These are phyloP conservation scores for Lachancea fermentati DNA, from an alignment of 805 yeast genomes.

Conservation along the genomic window DNA sequence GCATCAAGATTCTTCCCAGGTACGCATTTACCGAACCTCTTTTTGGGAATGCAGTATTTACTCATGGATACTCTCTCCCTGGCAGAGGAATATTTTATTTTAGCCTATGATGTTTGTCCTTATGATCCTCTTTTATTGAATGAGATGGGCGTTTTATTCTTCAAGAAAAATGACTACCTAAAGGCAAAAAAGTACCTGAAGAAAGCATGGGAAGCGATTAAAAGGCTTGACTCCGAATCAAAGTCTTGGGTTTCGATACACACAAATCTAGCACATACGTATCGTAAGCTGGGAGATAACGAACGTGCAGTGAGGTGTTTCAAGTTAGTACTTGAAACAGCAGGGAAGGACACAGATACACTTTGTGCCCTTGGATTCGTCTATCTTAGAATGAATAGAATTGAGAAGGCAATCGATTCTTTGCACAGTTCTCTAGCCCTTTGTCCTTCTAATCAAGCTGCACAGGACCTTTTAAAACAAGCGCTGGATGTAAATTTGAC, in stretches of 20 bases:
- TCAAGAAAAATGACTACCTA: slow-evolving; percentile 61
- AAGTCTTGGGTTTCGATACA: slow-evolving; percentile 82
- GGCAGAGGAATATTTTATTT: slow-evolving; percentile 78
- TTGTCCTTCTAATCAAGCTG: slow-evolving; percentile 75
- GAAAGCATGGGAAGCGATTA: slow-evolving; percentile 67
- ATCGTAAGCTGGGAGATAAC: slow-evolving; percentile 55
- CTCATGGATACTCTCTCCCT: slow-evolving; percentile 77
- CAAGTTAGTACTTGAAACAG: slow-evolving; percentile 62
- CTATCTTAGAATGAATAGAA: slow-evolving; percentile 61
- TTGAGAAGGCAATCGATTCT: slow-evolving; percentile 62
- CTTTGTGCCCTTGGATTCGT: slow-evolving; percentile 83
- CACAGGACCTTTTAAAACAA: slow-evolving; percentile 71
- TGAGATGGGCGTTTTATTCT: slow-evolving; percentile 89
- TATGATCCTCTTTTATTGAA: slow-evolving; percentile 83
- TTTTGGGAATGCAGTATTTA: slow-evolving; percentile 93
- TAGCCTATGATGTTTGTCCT: slow-evolving; percentile 73
- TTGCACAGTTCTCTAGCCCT: slow-evolving; percentile 79
- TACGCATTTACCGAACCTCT: slow-evolving; percentile 81
- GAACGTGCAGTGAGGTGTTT: slow-evolving; percentile 71
- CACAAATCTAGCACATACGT: slow-evolving; percentile 84
- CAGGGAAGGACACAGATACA: slow-evolving; percentile 67
- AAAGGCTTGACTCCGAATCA: slow-evolving; percentile 65
- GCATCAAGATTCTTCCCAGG: slow-evolving; percentile 91
- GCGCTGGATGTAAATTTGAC: slow-evolving; percentile 60
- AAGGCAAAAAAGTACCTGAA: slow-evolving; percentile 67